A percentile compares a stretch with the other conserved stretches of the same genome.
Conservation (phyloP, 2,329 filamentous ascomycete genomes). For the Amesomyces nigricolor region DNA sequence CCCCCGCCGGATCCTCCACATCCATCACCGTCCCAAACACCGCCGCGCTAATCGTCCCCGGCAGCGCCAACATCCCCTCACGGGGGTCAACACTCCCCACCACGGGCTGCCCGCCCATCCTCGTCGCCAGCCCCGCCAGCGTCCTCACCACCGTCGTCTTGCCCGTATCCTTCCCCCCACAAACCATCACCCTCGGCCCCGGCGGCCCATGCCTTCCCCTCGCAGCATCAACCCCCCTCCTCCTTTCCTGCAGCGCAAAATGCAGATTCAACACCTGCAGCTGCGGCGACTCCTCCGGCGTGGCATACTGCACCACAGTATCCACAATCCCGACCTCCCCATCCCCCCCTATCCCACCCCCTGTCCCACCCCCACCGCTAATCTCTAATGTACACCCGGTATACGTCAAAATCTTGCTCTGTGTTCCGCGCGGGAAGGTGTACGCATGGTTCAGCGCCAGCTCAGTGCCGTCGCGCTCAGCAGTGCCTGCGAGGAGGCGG, state of each 20-base stretch:
- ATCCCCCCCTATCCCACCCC: too few species aligned
- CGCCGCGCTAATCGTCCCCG: constrained; percentile 79
- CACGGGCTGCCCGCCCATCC: constrained; percentile 67
- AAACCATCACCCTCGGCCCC: constrained; percentile 71
- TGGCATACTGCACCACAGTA: constrained; percentile 55
- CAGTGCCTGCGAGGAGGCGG: constrained; percentile 71
- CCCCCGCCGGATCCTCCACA: constrained; percentile 68
- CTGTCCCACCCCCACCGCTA: constrained; percentile 39
- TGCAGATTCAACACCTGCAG: constrained; percentile 79
- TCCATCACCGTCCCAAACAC: constrained; percentile 85
- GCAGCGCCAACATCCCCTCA: constrained; percentile 71
- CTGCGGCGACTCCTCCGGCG: constrained; percentile 74
- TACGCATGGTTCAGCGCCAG: constrained; percentile 76
- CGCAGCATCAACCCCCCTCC: neutral
- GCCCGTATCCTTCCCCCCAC: constrained; percentile 71
- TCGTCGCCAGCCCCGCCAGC: constrained; percentile 72
- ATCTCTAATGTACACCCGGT: constrained; percentile 84
- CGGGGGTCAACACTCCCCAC: constrained; percentile 80
- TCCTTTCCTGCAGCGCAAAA: constrained; percentile 33
- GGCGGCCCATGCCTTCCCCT: neutral
- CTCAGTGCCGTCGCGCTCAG: constrained; percentile 93
- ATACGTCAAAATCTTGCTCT: constrained; percentile 88
- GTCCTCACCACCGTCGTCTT: constrained; percentile 79
- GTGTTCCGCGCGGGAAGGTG: constrained; percentile 65
- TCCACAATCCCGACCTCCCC: constrained; percentile 43